Base-by-base conservation (phyloP, 1,139 yeast species). In the Kodamaea suecica region DNA sequence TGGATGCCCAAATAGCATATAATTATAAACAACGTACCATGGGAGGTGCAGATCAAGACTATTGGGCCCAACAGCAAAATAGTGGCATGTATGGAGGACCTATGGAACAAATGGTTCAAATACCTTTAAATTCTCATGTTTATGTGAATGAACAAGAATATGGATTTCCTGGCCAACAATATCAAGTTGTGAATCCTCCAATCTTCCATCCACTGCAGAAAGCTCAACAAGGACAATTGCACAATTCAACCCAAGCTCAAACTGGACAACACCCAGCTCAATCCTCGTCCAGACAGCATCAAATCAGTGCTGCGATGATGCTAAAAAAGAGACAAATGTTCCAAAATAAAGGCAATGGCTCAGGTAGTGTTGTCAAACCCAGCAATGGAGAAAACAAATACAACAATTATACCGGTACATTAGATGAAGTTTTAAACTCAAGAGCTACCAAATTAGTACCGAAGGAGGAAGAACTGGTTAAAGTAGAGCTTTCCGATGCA, bases 271-370 rank as follows among this genome's bases (percentile, higher is more conserved):
- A 19, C 17, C 31, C 26, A 17, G 36, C 29, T 4, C 32, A 34
- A 11, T 38, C 53, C n/a, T 48, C 55, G 13, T 25, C 44, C 4
- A 43, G 61, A 17, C 61, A 55, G 33, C 58, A 53, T 33, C 54
- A 52, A 20, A 47, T 46, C 7, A 55, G 58, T 23, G 48, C 55
- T 7, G 47, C 52, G 26, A 49, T 58, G 58, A 48, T 55, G 56
- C 47, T 52, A 37, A 57, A 56, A 40, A 52, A 56, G 34, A 44
- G 55, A 23, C 59, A 53, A 33, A 35, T 50, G 41, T 39, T 41
- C 29, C 54, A 45, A 25, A 33, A 30, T 17, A 43, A 47, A 30
- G 32, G 38, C 21, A 11, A 25, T 17, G 17, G 9, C 21, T 27
- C 39, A 19, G 33, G 40, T 30, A 29, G 30, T n/a, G 16, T 32